Evolutionary conservation across 305 asterid species (phyloP).

Genomic region (Striga hermonthica): DNA sequence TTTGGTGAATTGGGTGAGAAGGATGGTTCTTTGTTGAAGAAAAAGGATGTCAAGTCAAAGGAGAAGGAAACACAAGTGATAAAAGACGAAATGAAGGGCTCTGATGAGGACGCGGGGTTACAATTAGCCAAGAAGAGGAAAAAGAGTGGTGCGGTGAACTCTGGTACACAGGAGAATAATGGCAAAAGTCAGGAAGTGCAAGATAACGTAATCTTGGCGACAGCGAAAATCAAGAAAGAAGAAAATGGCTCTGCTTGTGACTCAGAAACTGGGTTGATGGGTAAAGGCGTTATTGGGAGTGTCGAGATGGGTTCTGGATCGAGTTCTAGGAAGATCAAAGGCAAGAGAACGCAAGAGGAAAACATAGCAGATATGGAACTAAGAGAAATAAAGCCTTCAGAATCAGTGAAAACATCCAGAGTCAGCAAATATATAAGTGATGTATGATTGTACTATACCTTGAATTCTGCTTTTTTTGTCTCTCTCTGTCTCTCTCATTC

Average conservation of each 20-base stretch:
- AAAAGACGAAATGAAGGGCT: no score
- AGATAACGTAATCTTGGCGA: neutral
- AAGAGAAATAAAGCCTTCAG: slow-evolving; percentile 24
- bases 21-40: slow-evolving; percentile 6
- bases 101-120: no score
- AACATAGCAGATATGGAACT: slow-evolving; percentile 14
- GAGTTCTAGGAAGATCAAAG: slow-evolving; percentile 3
- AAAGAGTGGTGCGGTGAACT: neutral
- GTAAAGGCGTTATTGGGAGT: neutral
- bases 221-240: slow-evolving; percentile 1
- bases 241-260: slow-evolving; percentile 1
- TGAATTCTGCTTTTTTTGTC: neutral
- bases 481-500: no score
- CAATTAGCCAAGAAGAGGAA: no score
- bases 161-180: neutral
- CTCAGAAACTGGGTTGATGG: slow-evolving; percentile 4
- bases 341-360: slow-evolving; percentile 17
- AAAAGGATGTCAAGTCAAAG: neutral
- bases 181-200: neutral
- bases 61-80: neutral
- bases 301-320: neutral
- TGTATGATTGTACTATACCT: slow-evolving; percentile 36
- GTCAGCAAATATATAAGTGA: slow-evolving; percentile 37
- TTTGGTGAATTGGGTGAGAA: neutral
- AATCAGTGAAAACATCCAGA: neutral